These are phyloP conservation scores for Geotrichum aggregatum DNA, from an alignment of 1,139 yeast genomes.

Conservation along the genomic window DNA sequence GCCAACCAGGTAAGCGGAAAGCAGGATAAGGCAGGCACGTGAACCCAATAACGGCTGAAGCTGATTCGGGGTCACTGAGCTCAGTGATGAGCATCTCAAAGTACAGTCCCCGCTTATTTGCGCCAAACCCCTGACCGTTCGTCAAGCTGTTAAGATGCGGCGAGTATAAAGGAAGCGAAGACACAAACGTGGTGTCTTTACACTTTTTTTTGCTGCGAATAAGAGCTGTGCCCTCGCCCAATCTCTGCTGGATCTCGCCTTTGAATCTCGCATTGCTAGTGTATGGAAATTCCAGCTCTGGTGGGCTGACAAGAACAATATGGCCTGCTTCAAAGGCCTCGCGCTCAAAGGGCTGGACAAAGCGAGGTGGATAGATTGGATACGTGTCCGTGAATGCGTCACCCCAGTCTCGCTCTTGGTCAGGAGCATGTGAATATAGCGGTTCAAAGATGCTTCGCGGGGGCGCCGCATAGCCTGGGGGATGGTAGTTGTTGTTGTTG, in stretches of 20 bases:
- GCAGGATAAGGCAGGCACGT: conserved; percentile 33
- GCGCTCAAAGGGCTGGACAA: conserved; percentile 13
- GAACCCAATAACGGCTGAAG: conserved; percentile 33
- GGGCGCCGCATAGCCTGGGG: conserved; percentile 25
- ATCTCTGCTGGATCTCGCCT: conserved; percentile 26
- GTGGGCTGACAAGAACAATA: conserved; percentile 26
- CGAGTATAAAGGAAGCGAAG: conserved; percentile 27
- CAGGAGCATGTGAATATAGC: conserved; percentile 27
- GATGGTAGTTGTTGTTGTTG: conserved; percentile 14
- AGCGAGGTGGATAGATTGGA: conserved; percentile 22
- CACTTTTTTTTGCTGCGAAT: conserved; percentile 24
- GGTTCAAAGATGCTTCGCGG: conserved; percentile 22
- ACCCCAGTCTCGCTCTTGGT: conserved; percentile 29
- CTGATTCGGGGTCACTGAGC: conserved; percentile 25
- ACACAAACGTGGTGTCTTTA: conserved; percentile 27
- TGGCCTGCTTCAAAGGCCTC: conserved; percentile 15
- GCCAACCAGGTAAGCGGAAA: conserved; percentile 36
- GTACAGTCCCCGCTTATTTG: conserved; percentile 23
- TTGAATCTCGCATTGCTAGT: conserved; percentile 24
- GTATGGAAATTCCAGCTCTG: conserved; percentile 20
- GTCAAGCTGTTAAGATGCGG: conserved; percentile 16
- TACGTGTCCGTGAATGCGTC: conserved; percentile 25
- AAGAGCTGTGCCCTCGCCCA: conserved; percentile 23
- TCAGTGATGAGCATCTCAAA: conserved; percentile 31
- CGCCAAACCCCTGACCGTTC: neutral